Conservation (phyloP, 78 protist genomes). For the Neovahlkampfia damariscottae region DNA sequence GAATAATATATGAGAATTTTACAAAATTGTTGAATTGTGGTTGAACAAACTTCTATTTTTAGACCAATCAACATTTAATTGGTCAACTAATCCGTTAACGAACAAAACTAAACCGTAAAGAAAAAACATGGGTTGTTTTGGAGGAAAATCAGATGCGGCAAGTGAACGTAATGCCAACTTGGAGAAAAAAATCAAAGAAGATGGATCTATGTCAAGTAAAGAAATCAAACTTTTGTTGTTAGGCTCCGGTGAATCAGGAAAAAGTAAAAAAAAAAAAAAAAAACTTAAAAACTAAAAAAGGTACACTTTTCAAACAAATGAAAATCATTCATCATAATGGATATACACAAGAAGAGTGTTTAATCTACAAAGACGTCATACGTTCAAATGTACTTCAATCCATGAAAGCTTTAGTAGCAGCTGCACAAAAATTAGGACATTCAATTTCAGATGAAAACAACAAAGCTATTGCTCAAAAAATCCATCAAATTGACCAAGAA, state of each 20-base stretch:
- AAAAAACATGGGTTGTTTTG: too few relatives aligned
- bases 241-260: conserved; percentile 77
- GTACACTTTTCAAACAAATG: conserved; percentile 71
- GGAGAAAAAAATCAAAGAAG: too few relatives aligned
- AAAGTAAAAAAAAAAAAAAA: conserved; percentile 10
- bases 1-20: too few relatives aligned
- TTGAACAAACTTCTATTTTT: too few relatives aligned
- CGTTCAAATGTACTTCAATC: conserved; percentile 36
- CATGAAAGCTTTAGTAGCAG: conserved; percentile 32
- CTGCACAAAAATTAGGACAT: not conserved
- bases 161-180: too few relatives aligned
- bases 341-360: conserved; percentile 43
- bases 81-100: too few relatives aligned
- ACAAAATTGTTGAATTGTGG: too few relatives aligned
- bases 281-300: conserved; percentile 32
- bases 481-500: conserved; percentile 2
- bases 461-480: not conserved
- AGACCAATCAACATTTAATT: too few relatives aligned
- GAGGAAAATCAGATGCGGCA: too few relatives aligned
- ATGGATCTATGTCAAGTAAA: too few relatives aligned
- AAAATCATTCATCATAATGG: conserved; percentile 56
- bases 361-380: conserved; percentile 39
- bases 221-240: conserved; percentile 5
- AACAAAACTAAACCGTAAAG: too few relatives aligned
- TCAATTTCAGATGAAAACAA: not conserved